phyloP scores from a whole-genome alignment of 2,329 filamentous ascomycete genomes.

The Leptographium galeiforme region DNA sequence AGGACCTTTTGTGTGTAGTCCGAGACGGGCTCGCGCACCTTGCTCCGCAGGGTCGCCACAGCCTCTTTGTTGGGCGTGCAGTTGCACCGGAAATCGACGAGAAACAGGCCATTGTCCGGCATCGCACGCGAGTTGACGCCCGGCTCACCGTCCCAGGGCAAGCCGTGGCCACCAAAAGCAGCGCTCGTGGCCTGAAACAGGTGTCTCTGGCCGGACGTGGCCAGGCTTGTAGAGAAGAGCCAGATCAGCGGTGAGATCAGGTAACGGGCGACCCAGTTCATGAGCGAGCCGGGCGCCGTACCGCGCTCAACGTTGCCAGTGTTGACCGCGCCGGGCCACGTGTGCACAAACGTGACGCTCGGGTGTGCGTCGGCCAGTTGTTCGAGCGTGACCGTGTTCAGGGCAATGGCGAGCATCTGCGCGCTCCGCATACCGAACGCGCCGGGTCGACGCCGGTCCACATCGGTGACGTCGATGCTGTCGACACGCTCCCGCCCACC shows the following conservation, averaged over 20 bases:
- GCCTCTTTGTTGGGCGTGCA: slow-evolving; percentile 18
- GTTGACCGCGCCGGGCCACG: slow-evolving; percentile 20
- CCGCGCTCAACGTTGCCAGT: slow-evolving; percentile 11
- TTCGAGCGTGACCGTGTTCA: slow-evolving; percentile 21
- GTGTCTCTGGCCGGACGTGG: slow-evolving; percentile 21
- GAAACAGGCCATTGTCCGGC: slow-evolving; percentile 16
- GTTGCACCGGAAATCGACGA: slow-evolving; percentile 20
- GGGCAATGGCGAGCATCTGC: slow-evolving; percentile 17
- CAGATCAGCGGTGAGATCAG: slow-evolving; percentile 19
- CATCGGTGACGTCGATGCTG: slow-evolving; percentile 19
- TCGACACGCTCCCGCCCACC: slow-evolving; percentile 19
- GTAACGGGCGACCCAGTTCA: slow-evolving; percentile 19
- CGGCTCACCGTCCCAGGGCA: slow-evolving; percentile 17
- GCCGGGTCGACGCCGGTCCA: slow-evolving; percentile 20
- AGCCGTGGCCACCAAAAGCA: slow-evolving; percentile 20
- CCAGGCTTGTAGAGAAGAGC: slow-evolving; percentile 16
- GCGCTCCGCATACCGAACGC: slow-evolving; percentile 17
- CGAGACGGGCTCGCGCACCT: slow-evolving; percentile 18
- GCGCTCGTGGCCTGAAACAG: slow-evolving; percentile 23
- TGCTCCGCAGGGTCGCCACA: slow-evolving; percentile 16
- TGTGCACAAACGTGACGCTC: slow-evolving; percentile 21
- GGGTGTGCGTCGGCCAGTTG: slow-evolving; percentile 19
- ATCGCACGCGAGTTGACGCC: not conserved
- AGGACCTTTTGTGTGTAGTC: slow-evolving; percentile 20
- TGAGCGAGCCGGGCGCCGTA: slow-evolving; percentile 13